Conservation (phyloP, 768 basidiomycete species). For the Mycena belliarum region DNA sequence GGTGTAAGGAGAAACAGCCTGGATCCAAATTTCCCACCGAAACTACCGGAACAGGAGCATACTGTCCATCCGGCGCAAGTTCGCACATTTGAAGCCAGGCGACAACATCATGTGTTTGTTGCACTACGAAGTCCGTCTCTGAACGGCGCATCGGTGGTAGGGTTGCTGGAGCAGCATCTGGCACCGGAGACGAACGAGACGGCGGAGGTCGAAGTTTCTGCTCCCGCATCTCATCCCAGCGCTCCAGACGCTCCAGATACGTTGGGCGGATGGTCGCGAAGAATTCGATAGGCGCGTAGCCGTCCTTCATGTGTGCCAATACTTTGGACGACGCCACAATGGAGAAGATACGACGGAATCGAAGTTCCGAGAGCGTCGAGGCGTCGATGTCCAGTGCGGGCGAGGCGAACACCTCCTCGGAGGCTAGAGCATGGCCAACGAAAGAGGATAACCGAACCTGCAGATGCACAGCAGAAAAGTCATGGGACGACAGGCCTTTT, state of each 20-base stretch:
- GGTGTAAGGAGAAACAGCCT: slow-evolving; percentile 86
- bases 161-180: slow-evolving; percentile 42
- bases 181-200: slow-evolving; percentile 34
- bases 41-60: slow-evolving; percentile 80
- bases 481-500: slow-evolving; percentile 86
- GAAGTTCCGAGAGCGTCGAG: slow-evolving; percentile 74
- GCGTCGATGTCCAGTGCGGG: slow-evolving; percentile 70
- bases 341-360: slow-evolving; percentile 81
- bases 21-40: slow-evolving; percentile 75
- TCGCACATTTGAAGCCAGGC: slow-evolving; percentile 87
- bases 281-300: slow-evolving; percentile 87
- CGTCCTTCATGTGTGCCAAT: slow-evolving; percentile 66
- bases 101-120: slow-evolving; percentile 89
- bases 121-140: slow-evolving; percentile 87
- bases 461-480: slow-evolving; percentile 83
- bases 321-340: slow-evolving; percentile 76
- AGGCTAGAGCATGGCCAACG: slow-evolving; percentile 63
- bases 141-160: slow-evolving; percentile 85
- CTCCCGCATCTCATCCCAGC: slow-evolving; percentile 94
- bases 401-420: slow-evolving; percentile 86
- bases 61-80: slow-evolving; percentile 81
- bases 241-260: slow-evolving; percentile 86
- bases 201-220: slow-evolving; percentile 51
- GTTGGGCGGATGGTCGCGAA: slow-evolving; percentile 81
- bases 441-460: slow-evolving; percentile 90